Evolutionary conservation across 2,329 filamentous ascomycete genomes (phyloP), one percentile per base, ranked within the genome.

Genomic region (Nannizziopsis arthrosporioides): DNA sequence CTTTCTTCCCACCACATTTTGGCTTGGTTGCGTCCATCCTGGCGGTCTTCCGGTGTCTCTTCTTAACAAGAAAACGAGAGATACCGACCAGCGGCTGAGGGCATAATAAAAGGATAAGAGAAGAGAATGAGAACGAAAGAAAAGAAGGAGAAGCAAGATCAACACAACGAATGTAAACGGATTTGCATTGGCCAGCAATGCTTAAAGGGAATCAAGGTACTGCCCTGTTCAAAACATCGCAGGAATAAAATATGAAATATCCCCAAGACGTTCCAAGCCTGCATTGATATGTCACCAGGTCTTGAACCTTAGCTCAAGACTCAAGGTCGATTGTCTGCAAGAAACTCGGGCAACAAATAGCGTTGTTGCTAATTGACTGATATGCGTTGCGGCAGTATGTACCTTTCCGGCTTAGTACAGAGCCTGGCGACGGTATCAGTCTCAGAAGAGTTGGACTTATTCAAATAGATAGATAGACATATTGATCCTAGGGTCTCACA

Each of bases 101-200:
- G 5, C 45, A 47, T 47, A 41, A 40, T 47, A 51, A 50, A 46
- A 27, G 22, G 22, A n/a, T n/a, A n/a, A 27, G 22, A 27, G 22
- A 27, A 27, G 7, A 27, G 7, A 27, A 27, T 7, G 22, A 27
- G 22, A n/a, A n/a, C n/a, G 22, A 27, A 27, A 27, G 7, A 7
- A 27, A 27, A 4, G 22, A 27, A 27, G 7, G 22, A 18, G 35
- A 46, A 51, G 32, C 37, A 27, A 40, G 12, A 34, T 44, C 30
- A 34, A 51, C 32, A 44, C 31, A 15, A 51, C 12, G 15, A 47
- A 34, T 18, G 36, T 35, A 40, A 44, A 49, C 19, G 35, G n/a
- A 27, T 32, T 52, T 31, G 38, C 48, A 52, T 51, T 50, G 47
- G 42, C 50, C 47, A 17, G 47, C 50, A 52, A 50, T 47, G 44